These are phyloP conservation scores for bread wheat (Triticum aestivum) DNA, from an alignment of 176 grass and related monocot genomes.

Conservation along the genomic window DNA sequence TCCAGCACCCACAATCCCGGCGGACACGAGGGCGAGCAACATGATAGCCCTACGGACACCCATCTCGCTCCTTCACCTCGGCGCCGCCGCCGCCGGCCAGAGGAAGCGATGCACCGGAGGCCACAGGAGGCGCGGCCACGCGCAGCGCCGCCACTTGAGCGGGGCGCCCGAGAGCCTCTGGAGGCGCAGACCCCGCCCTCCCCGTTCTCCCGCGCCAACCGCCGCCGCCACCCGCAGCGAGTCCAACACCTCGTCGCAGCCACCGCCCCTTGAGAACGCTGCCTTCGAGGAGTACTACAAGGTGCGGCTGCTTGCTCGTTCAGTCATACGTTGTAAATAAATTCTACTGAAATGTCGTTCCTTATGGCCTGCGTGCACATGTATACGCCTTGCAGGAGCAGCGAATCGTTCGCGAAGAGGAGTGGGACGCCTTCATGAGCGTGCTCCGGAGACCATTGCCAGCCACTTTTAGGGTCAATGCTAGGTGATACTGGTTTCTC, in stretches of 20 bases:
- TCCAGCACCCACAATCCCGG: neutral
- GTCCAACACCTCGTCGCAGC: constrained; percentile 45
- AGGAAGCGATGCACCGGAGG: constrained; percentile 37
- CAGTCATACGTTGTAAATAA: neutral
- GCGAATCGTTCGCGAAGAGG: constrained; percentile 54
- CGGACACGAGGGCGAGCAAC: neutral
- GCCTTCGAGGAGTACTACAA: constrained; percentile 95
- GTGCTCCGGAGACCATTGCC: constrained; percentile 62
- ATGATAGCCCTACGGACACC: constrained; percentile 33
- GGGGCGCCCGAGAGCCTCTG: constrained; percentile 53
- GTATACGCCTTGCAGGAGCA: constrained; percentile 53
- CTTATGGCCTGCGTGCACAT: neutral
- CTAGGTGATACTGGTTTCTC: constrained; percentile 44
- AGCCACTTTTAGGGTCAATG: constrained; percentile 81
- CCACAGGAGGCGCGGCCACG: constrained; percentile 44
- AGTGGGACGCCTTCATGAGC: constrained; percentile 77
- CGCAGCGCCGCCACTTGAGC: constrained; percentile 60
- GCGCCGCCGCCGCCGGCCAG: constrained; percentile 20
- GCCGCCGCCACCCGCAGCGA: neutral
- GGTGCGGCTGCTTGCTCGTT: constrained; percentile 32
- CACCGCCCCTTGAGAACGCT: constrained; percentile 61
- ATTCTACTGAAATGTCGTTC: neutral
- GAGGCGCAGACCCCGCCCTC: constrained; percentile 32
- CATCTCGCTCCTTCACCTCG: constrained; percentile 30
- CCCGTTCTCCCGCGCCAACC: neutral